Evolutionary conservation across 305 asterid species (phyloP).

Genomic region (Fraxinus latifolia): DNA sequence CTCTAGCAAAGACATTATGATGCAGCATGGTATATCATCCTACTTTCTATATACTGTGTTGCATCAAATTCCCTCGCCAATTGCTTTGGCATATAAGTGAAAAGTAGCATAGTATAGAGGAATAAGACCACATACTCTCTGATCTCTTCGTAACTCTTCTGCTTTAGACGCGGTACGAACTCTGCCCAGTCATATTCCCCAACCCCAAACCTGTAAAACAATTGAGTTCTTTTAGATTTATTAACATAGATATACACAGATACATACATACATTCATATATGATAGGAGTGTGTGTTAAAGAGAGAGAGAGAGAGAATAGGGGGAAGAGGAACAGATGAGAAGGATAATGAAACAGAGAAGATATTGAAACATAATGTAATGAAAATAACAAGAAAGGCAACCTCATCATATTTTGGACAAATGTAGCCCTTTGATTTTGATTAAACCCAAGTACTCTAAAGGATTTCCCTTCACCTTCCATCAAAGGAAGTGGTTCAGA

Average conservation of each 20-base stretch:
- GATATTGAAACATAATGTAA: constrained; percentile 3
- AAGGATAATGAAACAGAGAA: constrained; percentile 15
- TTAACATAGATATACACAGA: neutral
- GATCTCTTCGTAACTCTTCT: constrained; percentile 74
- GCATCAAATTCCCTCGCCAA: constrained; percentile 13
- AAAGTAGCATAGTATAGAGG: constrained; percentile 3
- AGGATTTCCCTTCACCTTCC: constrained; percentile 96
- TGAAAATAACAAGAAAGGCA: constrained; percentile 18
- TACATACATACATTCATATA: neutral
- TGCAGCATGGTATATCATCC: neutral
- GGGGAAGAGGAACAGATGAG: neutral
- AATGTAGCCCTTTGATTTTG: constrained; percentile 83
- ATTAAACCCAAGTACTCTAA: constrained; percentile 84
- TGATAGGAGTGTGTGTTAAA: neutral
- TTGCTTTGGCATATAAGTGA: neutral
- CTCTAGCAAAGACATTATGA: neutral
- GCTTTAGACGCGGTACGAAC: constrained; percentile 79
- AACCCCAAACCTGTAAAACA: constrained; percentile 64
- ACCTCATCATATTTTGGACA: constrained; percentile 95
- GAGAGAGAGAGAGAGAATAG: constrained; percentile 3
- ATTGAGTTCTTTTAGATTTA: constrained; percentile 14
- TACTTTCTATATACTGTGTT: neutral
- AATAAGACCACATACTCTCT: constrained; percentile 56
- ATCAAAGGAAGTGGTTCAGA: constrained; percentile 76
- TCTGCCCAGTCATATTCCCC: constrained; percentile 90